Evolutionary conservation across 2,329 filamentous ascomycete species (phyloP).

Genomic region (Alternaria sp.): DNA sequence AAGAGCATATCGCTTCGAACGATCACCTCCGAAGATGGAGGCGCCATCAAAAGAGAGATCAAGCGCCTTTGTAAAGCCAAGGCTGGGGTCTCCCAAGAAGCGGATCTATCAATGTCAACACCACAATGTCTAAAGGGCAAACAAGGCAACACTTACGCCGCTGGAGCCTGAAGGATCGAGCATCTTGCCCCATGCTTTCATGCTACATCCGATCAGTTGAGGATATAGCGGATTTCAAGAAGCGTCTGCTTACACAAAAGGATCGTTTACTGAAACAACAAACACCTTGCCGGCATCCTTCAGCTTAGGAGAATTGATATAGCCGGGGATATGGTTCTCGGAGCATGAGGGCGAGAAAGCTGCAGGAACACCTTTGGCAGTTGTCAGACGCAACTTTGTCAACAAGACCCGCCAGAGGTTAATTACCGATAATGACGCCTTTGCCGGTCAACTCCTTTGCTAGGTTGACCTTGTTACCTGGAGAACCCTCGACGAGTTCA

Average conservation of each 20-base stretch:
- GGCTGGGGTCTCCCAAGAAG: conserved; percentile 84
- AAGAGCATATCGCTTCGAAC: conserved; percentile 89
- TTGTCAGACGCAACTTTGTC: conserved; percentile 17
- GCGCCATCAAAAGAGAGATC: conserved; percentile 83
- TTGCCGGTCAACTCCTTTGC: conserved; percentile 77
- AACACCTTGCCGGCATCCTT: conserved; percentile 85
- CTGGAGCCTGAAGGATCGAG: conserved; percentile 79
- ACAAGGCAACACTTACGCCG: conserved; percentile 68
- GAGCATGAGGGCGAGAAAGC: conserved; percentile 68
- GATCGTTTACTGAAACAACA: conserved; percentile 91
- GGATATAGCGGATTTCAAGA: neutral
- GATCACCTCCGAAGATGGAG: conserved; percentile 80
- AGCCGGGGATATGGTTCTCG: conserved; percentile 81
- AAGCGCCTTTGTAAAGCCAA: conserved; percentile 81
- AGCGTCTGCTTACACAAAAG: conserved; percentile 77
- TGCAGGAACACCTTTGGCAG: conserved; percentile 49
- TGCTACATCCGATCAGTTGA: conserved; percentile 61
- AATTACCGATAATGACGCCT: conserved; percentile 74
- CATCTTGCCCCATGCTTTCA: conserved; percentile 85
- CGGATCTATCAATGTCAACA: conserved; percentile 70
- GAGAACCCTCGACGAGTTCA: conserved; percentile 83
- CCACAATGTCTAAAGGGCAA: neutral
- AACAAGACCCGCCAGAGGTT: conserved; percentile 8
- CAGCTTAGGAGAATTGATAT: conserved; percentile 80
- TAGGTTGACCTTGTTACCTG: conserved; percentile 90